Evolutionary conservation across 441 rosid species (phyloP), one percentile per base, ranked within the genome.

Genomic region (Heliophila coronopifolia): DNA sequence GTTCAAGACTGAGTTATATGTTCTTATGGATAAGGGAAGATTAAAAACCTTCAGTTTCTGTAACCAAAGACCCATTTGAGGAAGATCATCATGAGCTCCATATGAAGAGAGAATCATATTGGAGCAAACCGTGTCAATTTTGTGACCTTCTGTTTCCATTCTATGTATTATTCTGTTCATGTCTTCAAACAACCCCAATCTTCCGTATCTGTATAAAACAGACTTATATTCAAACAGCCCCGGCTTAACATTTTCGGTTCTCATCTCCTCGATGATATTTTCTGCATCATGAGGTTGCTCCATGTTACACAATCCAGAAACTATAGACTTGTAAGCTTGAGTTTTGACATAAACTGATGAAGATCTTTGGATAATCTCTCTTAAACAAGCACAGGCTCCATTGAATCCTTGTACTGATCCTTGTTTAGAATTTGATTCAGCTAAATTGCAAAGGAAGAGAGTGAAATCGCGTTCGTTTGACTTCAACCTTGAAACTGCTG

Each of bases 81-180:
- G 46, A 44, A 84, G 80, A 19, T 78, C 77, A 6, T 54, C 47
- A 31, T 73, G 78, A 57, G 72, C 71, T 54, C 98, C 94, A 40
- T 80, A 86, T 0, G 90, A 84, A 3, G 94, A 75, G 28, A 91
- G 81, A 58, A 84, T 63, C 96, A 91, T 84, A 39, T 84, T 91
- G 7, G 83, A 73, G 61, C 81, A 77, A 36, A 82, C 70, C 0
- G 80, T 79, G 61, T 91, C 94, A 13, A 79, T 63, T 39, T 18
- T 36, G 32, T 70, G 50, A 24, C 88, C 86, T 61, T 50, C 67
- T 7, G 42, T 60, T 50, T 69, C 84, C 84, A 86, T 77, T 46
- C 35, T 17, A 2, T 23, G 41, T 3, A 82, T 55, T 25, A 54
- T 19, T 51, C 74, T 75, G 55, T 59, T 56, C 98, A 90, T 90